Evolutionary conservation across 352 stramenopile species (phyloP).

Genomic region (Pythium biforme): DNA sequence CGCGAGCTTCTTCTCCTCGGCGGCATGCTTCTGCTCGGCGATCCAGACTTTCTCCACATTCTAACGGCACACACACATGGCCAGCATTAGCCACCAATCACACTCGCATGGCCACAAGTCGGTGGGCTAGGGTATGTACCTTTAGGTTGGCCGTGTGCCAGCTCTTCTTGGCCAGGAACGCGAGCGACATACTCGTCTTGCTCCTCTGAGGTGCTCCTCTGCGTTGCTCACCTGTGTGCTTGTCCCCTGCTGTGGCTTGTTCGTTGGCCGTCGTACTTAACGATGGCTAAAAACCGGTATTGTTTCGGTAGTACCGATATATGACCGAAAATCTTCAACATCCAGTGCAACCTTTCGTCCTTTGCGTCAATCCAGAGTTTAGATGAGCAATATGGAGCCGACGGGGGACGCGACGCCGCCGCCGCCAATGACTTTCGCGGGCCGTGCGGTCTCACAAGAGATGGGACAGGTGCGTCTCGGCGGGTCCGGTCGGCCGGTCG

Average conservation of each 20-base stretch:
- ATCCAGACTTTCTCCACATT: slow-evolving; percentile 99
- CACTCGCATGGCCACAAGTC: neutral
- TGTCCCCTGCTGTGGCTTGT: neutral
- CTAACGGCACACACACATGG: slow-evolving; percentile 31
- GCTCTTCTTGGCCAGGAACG: slow-evolving; percentile 97
- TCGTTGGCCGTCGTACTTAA: slow-evolving; percentile 7
- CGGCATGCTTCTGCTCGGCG: slow-evolving; percentile 93
- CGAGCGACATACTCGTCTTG: slow-evolving; percentile 71
- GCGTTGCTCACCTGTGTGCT: neutral
- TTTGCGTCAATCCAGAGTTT: neutral
- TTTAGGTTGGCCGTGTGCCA: slow-evolving; percentile 96
- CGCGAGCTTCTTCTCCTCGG: slow-evolving; percentile 91
- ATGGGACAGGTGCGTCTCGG: slow-evolving; percentile 59
- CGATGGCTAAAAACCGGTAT: neutral
- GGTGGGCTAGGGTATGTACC: slow-evolving; percentile 35
- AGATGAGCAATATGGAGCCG: slow-evolving; percentile 12
- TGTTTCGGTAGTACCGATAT: neutral
- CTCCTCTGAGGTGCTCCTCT: neutral
- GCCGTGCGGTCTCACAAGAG: slow-evolving; percentile 32
- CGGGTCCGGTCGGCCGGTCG: slow-evolving; percentile 41
- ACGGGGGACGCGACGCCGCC: neutral
- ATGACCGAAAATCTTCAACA: slow-evolving; percentile 1
- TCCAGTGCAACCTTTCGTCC: slow-evolving; percentile 14
- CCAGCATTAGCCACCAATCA: neutral
- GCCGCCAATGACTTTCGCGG: slow-evolving; percentile 24